These are phyloP conservation scores for Pythium dissotocum DNA, from an alignment of 352 stramenopile genomes.

Conservation along the genomic window DNA sequence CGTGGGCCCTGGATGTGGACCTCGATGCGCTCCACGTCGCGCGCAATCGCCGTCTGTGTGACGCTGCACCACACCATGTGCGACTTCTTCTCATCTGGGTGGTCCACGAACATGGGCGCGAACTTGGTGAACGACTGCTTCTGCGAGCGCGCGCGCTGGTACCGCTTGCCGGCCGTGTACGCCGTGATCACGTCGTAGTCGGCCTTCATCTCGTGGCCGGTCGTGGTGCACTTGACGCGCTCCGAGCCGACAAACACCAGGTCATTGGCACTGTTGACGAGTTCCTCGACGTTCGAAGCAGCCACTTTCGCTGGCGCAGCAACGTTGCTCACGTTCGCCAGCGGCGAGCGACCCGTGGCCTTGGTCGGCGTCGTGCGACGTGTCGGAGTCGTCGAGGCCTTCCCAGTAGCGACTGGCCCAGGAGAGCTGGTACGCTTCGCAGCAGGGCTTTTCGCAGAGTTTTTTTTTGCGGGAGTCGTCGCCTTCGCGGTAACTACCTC, in stretches of 20 bases:
- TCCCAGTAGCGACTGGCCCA: not conserved
- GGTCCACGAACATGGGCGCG: slow-evolving; percentile 63
- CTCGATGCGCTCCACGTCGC: slow-evolving; percentile 49
- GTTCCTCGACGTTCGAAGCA: slow-evolving; percentile 30
- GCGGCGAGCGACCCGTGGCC: slow-evolving; percentile 9
- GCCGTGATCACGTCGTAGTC: slow-evolving; percentile 47
- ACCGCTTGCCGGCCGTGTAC: slow-evolving; percentile 63
- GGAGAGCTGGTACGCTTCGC: not conserved
- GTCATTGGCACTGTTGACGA: slow-evolving; percentile 44
- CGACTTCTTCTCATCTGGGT: slow-evolving; percentile 54
- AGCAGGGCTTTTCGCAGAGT: not conserved
- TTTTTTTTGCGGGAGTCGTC: not conserved
- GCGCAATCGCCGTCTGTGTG: slow-evolving; percentile 54
- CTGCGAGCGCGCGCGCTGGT: slow-evolving; percentile 45
- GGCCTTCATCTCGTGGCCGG: slow-evolving; percentile 70
- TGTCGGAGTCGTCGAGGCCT: slow-evolving; percentile 4
- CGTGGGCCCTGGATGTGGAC: slow-evolving; percentile 49
- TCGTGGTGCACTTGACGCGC: slow-evolving; percentile 59
- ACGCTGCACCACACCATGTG: slow-evolving; percentile 67
- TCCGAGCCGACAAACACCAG: slow-evolving; percentile 47
- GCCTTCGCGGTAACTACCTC: not conserved
- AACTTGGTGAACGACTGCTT: slow-evolving; percentile 51
- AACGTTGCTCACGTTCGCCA: slow-evolving; percentile 19
- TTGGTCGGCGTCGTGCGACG: slow-evolving; percentile 14
- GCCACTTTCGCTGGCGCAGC: not conserved